Percentiles rank a stretch among this genome's conserved stretches.
Conservation (phyloP, 208 protist species). For the Tritrichomonas foetus region DNA sequence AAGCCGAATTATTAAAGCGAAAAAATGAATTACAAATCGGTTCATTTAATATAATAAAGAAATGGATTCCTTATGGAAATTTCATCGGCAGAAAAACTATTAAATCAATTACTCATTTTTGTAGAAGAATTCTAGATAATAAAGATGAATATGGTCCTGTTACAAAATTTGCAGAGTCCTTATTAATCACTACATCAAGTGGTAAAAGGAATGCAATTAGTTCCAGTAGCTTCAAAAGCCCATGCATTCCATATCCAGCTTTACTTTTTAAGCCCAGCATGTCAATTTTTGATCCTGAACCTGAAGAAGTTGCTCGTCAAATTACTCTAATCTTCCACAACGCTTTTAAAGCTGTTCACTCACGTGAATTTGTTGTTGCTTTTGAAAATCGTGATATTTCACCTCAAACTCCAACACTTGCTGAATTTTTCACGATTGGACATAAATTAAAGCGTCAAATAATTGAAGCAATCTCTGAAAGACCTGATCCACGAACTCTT, state of each 20-base stretch:
- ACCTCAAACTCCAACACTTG: not conserved
- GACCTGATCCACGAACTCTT: too few relatives aligned
- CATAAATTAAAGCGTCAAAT: not conserved
- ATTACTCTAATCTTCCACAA: not conserved
- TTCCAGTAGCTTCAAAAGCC: too few relatives aligned
- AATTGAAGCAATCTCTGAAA: not conserved
- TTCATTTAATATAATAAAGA: too few relatives aligned
- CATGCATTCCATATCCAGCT: not conserved
- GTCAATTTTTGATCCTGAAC: not conserved
- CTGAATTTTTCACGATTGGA: not conserved
- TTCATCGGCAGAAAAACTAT: constrained; percentile 12
- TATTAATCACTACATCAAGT: too few relatives aligned
- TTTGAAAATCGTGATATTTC: not conserved
- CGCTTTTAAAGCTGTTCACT: not conserved
- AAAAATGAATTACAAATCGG: too few relatives aligned
- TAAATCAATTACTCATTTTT: not conserved
- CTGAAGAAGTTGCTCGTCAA: not conserved
- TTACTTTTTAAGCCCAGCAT: not conserved
- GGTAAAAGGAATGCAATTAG: too few relatives aligned
- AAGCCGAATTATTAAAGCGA: too few relatives aligned
- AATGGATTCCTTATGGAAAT: too few relatives aligned
- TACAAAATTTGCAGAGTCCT: too few relatives aligned
- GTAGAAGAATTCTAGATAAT: not conserved
- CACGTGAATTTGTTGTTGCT: not conserved
- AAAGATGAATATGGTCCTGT: too few relatives aligned